Base-by-base conservation (phyloP, 805 yeast species). In the Candida cerambycidarum region DNA sequence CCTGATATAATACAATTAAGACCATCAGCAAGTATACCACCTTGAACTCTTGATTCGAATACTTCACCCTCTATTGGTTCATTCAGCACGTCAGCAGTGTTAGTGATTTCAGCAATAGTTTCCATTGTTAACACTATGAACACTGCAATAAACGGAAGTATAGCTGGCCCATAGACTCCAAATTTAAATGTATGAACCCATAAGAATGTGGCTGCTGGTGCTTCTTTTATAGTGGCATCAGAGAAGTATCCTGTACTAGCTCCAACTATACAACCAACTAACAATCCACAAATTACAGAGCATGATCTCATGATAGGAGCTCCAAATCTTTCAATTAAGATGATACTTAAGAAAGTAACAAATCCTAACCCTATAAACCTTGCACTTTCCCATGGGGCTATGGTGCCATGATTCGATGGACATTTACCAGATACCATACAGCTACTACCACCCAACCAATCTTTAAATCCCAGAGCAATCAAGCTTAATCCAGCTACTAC, bases 281-380 rank as follows among this genome's bases (percentile, higher is more conserved):
- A 65, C 44, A 89, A 69, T 29, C 96, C 96, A 32, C 82, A 65
- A 51, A 89, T 85, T 39, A 89, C 95, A 1, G 96, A 90, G 74
- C 96, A 88, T 2, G 95, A 85, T 59, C 85, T 87, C 95, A 89
- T 85, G 56, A 89, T 84, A 40, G 97, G 97, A 14, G 96, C 80
- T 16, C 97, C 97, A 75, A 84, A 89, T 59, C 80, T 79, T 62
- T 89, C 96, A 56, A 83, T 76, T 19, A 87, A 40, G 42, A 89
- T 73, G 55, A 89, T 87, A 6, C 85, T 69, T 23, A 78, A 74
- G 56, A 76, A 85, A 8, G 88, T 96, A 29, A 83, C 65, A 72
- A 89, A 88, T 3, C 96, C 96, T 24, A 89, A 73, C 35, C 96
- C 97, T 51, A 89, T 65, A 56, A 84, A 89, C 55, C 83, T 78